These are phyloP conservation scores for Monilinia aucupariae DNA, from an alignment of 2,329 filamentous ascomycete species.

Conservation along the genomic window DNA sequence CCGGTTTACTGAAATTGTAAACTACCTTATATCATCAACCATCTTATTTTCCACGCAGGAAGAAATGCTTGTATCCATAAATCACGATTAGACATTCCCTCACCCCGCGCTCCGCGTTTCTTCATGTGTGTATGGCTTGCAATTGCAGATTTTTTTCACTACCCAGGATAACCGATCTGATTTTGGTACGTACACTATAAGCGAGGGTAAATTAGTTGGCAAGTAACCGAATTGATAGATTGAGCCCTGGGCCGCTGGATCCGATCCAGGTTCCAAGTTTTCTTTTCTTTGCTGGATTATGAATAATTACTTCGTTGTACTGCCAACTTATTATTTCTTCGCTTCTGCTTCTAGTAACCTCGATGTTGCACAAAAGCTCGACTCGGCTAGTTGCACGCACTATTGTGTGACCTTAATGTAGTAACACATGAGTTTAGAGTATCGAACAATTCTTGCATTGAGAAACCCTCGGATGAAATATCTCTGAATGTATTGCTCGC, in stretches of 20 bases:
- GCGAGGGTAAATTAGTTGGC: background rate
- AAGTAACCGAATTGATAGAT: background rate
- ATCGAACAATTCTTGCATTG: background rate
- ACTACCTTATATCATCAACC: background rate
- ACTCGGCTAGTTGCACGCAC: no score
- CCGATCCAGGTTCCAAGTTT: slow-evolving; percentile 6
- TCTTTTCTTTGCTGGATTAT: no score
- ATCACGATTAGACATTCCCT: background rate
- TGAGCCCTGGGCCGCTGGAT: background rate
- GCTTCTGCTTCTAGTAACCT: background rate
- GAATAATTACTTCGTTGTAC: slow-evolving; percentile 4
- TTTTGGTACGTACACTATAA: background rate
- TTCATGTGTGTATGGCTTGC: background rate
- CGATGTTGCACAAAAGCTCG: background rate
- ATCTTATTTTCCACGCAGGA: background rate
- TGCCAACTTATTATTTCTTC: background rate
- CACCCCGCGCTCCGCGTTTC: background rate
- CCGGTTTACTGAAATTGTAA: background rate
- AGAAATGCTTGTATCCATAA: background rate
- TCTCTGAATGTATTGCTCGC: background rate
- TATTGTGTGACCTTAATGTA: no score
- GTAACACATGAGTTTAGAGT: no score
- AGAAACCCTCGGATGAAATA: background rate
- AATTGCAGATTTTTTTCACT: background rate
- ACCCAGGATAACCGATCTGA: background rate